Evolutionary conservation across 2,329 filamentous ascomycete species (phyloP), one percentile per base, ranked within the genome.

Genomic region (Colletotrichum sp.): DNA sequence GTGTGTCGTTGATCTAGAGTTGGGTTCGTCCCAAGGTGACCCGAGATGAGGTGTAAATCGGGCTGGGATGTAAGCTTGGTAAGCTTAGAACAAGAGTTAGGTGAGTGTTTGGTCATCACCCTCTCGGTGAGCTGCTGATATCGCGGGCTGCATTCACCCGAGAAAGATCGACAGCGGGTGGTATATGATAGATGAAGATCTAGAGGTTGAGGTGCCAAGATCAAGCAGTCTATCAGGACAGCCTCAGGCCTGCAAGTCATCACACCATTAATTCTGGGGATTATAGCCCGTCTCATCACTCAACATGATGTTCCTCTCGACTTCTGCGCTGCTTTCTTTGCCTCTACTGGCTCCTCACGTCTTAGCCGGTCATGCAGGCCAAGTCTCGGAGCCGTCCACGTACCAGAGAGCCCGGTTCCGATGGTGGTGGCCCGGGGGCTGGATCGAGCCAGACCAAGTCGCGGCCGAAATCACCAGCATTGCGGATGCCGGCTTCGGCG

Each of bases 391-490:
- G 30, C 59, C 59, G 21, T 63, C 59, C 18, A 8, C 30, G 6
- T 34, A 63, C 6, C 59, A 36, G 59, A n/a, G 59, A 34, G 59
- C 30, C 13, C 10, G 28, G 16, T 63, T 63, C 6, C 59, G 30
- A 21, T 36, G 30, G 59, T 63, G 59, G 30, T 63, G 59, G 59
- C 59, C 18, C 12, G 59, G 59, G 16, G 59, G 59, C 12, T 36
- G 12, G 9, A 32, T 62, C 12, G 30, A 62, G 12, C 59, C 59
- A 32, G 26, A 18, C n/a, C 28, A 62, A 21, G 30, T 62, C 18
- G 18, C 59, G 28, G 26, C 59, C 18, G 59, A 34, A 26, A 16
- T 62, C 59, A 62, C 28, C n/a, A 62, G 59, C 59, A 62, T 36
- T 32, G 32, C 28, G 16, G n/a, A 62, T 36, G 59, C 59, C 3